Conservation (phyloP, 2,329 filamentous ascomycete species). For the Magnaporthiopsis incrustans region DNA sequence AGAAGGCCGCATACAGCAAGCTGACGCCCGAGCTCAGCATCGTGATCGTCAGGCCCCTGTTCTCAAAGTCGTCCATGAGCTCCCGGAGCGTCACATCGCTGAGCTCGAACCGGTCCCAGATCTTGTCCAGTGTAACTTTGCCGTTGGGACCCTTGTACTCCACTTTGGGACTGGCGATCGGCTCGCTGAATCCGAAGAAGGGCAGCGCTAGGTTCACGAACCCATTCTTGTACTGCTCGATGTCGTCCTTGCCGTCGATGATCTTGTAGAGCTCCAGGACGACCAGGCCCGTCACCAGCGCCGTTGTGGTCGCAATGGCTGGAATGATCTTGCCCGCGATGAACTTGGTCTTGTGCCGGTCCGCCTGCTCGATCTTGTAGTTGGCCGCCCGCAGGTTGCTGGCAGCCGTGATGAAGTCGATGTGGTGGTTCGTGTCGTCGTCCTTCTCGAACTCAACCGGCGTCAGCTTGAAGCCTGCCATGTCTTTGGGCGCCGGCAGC, state of each 20-base stretch:
- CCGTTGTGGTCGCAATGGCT: slow-evolving; percentile 94
- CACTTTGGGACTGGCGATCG: slow-evolving; percentile 87
- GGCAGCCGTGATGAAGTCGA: slow-evolving; percentile 96
- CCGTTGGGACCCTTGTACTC: slow-evolving; percentile 74
- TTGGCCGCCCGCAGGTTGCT: slow-evolving; percentile 96
- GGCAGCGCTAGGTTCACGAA: slow-evolving; percentile 94
- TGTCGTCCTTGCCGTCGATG: slow-evolving; percentile 88
- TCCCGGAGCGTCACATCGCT: slow-evolving; percentile 77
- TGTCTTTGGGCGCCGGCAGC: slow-evolving; percentile 69
- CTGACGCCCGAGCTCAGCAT: slow-evolving; percentile 99
- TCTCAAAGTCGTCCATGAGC: slow-evolving; percentile 74
- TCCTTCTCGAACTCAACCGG: slow-evolving; percentile 97
- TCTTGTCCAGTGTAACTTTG: slow-evolving; percentile 75
- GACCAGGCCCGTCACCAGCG: slow-evolving; percentile 88
- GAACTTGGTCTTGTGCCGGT: slow-evolving; percentile 98
- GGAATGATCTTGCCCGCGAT: slow-evolving; percentile 99
- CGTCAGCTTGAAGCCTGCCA: slow-evolving; percentile 81
- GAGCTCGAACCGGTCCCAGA: slow-evolving; percentile 96
- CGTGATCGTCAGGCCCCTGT: slow-evolving; percentile 70
- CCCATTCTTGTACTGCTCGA: slow-evolving; percentile 98
- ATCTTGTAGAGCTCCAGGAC: slow-evolving; percentile 94
- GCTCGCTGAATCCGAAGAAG: slow-evolving; percentile 98
- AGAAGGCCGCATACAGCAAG: slow-evolving; percentile 89
- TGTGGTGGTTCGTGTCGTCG: slow-evolving; percentile 95
- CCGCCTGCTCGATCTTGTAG: slow-evolving; percentile 90